Base-by-base conservation (phyloP, 164 flowering plant genomes). In the Chimonanthus praecox region DNA sequence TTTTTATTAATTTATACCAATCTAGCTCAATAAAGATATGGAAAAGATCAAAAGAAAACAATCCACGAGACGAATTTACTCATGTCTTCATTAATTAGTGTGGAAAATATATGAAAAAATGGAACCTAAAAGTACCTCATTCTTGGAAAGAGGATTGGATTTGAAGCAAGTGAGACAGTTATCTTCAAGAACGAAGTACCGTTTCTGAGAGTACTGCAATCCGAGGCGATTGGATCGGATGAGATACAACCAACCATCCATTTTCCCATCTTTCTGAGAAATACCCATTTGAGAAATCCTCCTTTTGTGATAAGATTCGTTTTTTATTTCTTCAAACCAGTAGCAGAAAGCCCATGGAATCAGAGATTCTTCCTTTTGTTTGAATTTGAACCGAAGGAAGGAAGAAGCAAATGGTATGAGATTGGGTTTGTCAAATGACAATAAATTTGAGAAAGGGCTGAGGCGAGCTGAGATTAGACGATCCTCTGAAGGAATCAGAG, bases 201-300 rank as follows among this genome's bases (percentile, higher is more conserved):
- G 85, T 71, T 93, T 93, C 67, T 88, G 85, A 5, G 91, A 88
- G 78, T 82, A 88, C 72, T 90, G 96, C 61, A 87, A 74, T 5
- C 96, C 94, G 73, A 93, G 72, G 67, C 92, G 85, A 74, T 88
- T 89, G 5, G 83, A 85, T 6, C 97, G 88, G 45, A 93, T 85
- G 5, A 88, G 76, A 78, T 88, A 86, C 71, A 93, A 66, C 98
- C 98, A 93, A 2, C 98, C 98, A 68, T 90, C 88, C 92, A 89
- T 92, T 77, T 73, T 83, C 54, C 78, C 86, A 15, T 87, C 87
- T 63, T 47, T 81, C 66, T 80, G 76, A 3, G 83, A 73, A 58
- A 75, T 66, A 66, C 78, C 86, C 87, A 84, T 85, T 61, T 74
- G 49, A 77, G 68, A 71, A 54, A 48, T 51, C 67, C 65, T 49